phyloP scores from a whole-genome alignment of 441 rosid genomes.

The Adansonia gregorii region DNA sequence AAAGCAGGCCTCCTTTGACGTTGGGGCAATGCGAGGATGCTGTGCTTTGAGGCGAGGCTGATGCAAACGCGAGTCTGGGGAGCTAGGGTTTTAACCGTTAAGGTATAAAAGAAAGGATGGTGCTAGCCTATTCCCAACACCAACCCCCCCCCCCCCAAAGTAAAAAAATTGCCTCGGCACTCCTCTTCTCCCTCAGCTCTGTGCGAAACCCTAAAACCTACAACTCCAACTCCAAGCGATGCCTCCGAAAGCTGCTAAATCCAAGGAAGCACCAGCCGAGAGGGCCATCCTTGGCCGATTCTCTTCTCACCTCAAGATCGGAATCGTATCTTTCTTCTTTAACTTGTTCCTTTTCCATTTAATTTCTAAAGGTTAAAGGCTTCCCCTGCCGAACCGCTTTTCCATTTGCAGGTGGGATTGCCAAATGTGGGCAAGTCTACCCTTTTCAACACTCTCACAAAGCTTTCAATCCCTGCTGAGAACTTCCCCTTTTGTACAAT shows the following conservation, averaged over 20 bases:
- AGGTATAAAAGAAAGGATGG: too few relatives aligned
- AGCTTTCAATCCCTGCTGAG: slow-evolving; percentile 95
- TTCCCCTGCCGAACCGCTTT: background rate
- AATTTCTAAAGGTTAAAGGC: background rate
- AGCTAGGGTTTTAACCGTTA: too few relatives aligned
- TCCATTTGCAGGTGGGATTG: slow-evolving; percentile 73
- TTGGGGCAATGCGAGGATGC: too few relatives aligned
- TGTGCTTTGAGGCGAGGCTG: too few relatives aligned
- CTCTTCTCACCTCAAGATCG: slow-evolving; percentile 99
- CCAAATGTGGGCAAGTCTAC: slow-evolving; percentile 98
- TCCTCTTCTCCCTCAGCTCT: slow-evolving; percentile 13
- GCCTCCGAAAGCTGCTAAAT: slow-evolving; percentile 94
- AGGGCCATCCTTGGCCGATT: slow-evolving; percentile 97
- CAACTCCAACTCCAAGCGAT: slow-evolving; percentile 31
- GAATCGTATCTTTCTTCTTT: slow-evolving; percentile 59
- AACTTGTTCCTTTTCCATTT: background rate
- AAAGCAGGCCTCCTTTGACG: too few relatives aligned
- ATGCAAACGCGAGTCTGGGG: too few relatives aligned
- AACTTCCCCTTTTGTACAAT: slow-evolving; percentile 98
- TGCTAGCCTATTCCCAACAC: too few relatives aligned
- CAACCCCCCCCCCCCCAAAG: background rate
- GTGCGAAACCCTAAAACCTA: background rate
- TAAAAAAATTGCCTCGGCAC: background rate
- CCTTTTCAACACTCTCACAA: slow-evolving; percentile 92
- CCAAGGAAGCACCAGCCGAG: slow-evolving; percentile 90